These are phyloP conservation scores for Rhizopus sp. DNA, from an alignment of 371 early-diverging fungal genomes.

Conservation along the genomic window DNA sequence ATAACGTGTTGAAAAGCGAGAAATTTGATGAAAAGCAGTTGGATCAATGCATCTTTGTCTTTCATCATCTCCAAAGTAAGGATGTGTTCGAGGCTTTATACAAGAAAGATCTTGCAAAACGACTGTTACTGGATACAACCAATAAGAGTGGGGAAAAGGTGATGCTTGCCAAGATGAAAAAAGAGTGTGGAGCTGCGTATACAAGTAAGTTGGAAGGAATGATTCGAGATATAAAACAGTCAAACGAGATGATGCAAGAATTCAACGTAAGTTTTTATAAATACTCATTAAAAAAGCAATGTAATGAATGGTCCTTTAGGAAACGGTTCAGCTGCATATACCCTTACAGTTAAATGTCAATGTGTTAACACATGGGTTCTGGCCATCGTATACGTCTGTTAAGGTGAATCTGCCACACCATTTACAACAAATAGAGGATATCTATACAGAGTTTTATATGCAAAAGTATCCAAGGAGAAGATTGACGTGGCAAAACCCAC, in stretches of 20 bases:
- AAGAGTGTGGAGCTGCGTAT: constrained; percentile 87
- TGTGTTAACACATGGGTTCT: constrained; percentile 85
- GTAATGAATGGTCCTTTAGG: background rate
- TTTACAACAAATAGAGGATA: constrained; percentile 59
- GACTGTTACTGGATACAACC: constrained; percentile 74
- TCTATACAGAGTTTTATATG: constrained; percentile 77
- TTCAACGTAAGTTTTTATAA: constrained; percentile 51
- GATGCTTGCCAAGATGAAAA: constrained; percentile 83
- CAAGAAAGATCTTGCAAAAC: constrained; percentile 87
- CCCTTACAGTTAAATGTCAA: constrained; percentile 60
- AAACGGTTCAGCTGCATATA: background rate
- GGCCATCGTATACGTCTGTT: constrained; percentile 89
- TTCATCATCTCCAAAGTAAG: constrained; percentile 59
- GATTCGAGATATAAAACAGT: constrained; percentile 88
- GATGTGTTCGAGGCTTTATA: constrained; percentile 95
- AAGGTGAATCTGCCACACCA: constrained; percentile 63
- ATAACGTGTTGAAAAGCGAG: constrained; percentile 29
- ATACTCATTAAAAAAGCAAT: background rate
- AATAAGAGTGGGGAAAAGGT: constrained; percentile 82
- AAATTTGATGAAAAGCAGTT: constrained; percentile 35
- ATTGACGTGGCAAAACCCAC: constrained; percentile 84
- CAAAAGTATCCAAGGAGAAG: constrained; percentile 75
- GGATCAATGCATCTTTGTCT: constrained; percentile 38
- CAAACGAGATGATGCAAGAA: constrained; percentile 66
- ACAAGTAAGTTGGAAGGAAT: constrained; percentile 94